phyloP scores from a whole-genome alignment of 2,329 filamentous ascomycete genomes.

The Fusarium sacchari region DNA sequence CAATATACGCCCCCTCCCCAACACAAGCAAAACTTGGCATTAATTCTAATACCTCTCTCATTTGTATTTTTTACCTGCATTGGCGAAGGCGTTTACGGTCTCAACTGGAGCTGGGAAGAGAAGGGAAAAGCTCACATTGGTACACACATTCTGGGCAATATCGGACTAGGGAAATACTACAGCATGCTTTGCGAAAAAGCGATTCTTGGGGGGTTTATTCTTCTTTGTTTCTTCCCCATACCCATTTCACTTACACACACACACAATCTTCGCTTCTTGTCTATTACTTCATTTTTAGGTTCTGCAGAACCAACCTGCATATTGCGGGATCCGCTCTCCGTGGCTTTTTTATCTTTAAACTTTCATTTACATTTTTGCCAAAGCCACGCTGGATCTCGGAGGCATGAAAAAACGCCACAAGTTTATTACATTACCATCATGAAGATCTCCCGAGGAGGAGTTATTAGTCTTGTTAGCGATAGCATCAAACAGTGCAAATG shows the following conservation, averaged over 20 bases:
- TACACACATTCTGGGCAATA: constrained; percentile 5
- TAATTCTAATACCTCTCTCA: constrained; percentile 32
- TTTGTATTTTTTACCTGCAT: constrained; percentile 23
- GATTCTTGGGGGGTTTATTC: background rate
- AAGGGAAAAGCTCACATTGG: constrained; percentile 1
- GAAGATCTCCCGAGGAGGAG: constrained; percentile 25
- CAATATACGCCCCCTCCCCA: constrained; percentile 11
- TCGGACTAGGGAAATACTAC: background rate
- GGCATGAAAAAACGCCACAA: constrained; percentile 10
- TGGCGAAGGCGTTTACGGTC: constrained; percentile 35
- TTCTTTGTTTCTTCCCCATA: constrained; percentile 3
- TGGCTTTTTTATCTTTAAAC: constrained; percentile 18
- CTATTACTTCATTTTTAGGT: constrained; percentile 7
- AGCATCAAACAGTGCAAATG: constrained; percentile 24
- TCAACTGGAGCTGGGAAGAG: constrained; percentile 11
- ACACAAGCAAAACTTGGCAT: constrained; percentile 18
- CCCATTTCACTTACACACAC: constrained; percentile 11
- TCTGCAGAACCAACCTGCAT: constrained; percentile 15
- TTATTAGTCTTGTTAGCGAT: constrained; percentile 5
- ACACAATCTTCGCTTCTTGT: constrained; percentile 19
- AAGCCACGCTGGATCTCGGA: constrained; percentile 24
- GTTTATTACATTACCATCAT: constrained; percentile 22
- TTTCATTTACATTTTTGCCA: constrained; percentile 34
- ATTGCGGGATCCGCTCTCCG: constrained; percentile 4
- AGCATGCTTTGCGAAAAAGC: constrained; percentile 19